A percentile compares a stretch with the other conserved stretches of the same genome.
These are phyloP conservation scores for Quercus parvula DNA, from an alignment of 306 rosid genomes.

Conservation along the genomic window DNA sequence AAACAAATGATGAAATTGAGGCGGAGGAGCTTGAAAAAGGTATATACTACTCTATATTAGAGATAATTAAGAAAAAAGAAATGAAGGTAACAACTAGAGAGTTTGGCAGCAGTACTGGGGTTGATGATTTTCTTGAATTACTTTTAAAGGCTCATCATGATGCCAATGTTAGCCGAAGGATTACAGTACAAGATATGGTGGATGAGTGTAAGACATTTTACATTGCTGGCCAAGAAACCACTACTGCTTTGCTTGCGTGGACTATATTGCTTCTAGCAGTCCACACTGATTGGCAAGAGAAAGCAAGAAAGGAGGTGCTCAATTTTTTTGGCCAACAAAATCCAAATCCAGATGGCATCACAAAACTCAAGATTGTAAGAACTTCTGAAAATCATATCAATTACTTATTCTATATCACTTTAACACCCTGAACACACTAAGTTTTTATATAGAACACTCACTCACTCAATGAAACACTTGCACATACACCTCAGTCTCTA, in stretches of 20 bases:
- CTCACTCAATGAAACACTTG: too few relatives aligned
- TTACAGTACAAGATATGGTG: conserved; percentile 22
- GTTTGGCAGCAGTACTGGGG: conserved; percentile 9
- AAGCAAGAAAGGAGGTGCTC: too few relatives aligned
- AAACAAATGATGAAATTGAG: too few relatives aligned
- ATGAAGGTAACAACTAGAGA: conserved; percentile 5
- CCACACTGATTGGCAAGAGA: too few relatives aligned
- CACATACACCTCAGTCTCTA: too few relatives aligned
- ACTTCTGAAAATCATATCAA: not conserved
- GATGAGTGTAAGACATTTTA: not conserved
- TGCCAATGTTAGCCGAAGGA: not conserved
- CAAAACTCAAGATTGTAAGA: conserved; percentile 17
- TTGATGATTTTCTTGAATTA: conserved; percentile 25
- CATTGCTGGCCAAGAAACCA: conserved; percentile 27
- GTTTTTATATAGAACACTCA: too few relatives aligned
- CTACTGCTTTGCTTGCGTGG: too few relatives aligned
- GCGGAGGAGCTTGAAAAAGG: not conserved
- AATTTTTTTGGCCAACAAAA: too few relatives aligned
- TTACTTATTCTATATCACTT: not conserved
- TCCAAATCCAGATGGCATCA: too few relatives aligned
- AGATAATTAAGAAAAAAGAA: conserved; percentile 19
- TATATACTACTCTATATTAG: not conserved
- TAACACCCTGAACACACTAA: too few relatives aligned
- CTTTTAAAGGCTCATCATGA: conserved; percentile 29
- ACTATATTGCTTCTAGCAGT: too few relatives aligned